Base-by-base conservation (phyloP, 768 basidiomycete species). In the Pleurotus salmoneostramineus region DNA sequence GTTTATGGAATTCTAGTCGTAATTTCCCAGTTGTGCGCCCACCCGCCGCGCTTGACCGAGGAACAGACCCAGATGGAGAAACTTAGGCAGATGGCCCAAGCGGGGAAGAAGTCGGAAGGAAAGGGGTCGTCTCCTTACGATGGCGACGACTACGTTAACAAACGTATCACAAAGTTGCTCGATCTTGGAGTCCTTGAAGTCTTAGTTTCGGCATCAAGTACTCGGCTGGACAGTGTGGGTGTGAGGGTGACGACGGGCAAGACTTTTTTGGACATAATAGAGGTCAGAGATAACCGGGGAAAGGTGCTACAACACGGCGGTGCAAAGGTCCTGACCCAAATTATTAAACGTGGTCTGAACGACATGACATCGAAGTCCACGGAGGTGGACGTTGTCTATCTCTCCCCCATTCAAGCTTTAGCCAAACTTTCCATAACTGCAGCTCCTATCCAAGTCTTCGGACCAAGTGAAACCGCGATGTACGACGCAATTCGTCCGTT, bases 371-470 rank as follows among this genome's bases (percentile, higher is more conserved):
- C 72, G 14, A 63, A 66, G 6, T 54, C 63, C 15, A 64, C 67
- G 21, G 61, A 58, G 8, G 60, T 83, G 10, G 81, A 82, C 45
- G 64, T 71, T 4, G 62, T 74, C 0, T 76, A 81, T 48, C 72
- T 93, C 10, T 75, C 82, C 14, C 78, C 93, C 0, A 83, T 92
- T 31, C 96, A 98, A 69, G 95, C 94, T 2, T 74, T 97, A 31
- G 92, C 95, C 12, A 97, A 98, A 68, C 84, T 99, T 31, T 77
- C 92, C 46, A 98, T 98, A 65, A 98, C 96, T 1, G 81, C 94
- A 2, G 87, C 94, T 7, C 97, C 97, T 0, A 71, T 91, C 0
- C 88, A 93, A 60, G 90, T 98, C 33, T 95, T 97, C 72, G 95
- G 95, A 1, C 90, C 95, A 6, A 83, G 91, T 59, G 80, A 85